Evolutionary conservation across 805 yeast species (phyloP).

Genomic region (Nakazawaea ishiwadae): DNA sequence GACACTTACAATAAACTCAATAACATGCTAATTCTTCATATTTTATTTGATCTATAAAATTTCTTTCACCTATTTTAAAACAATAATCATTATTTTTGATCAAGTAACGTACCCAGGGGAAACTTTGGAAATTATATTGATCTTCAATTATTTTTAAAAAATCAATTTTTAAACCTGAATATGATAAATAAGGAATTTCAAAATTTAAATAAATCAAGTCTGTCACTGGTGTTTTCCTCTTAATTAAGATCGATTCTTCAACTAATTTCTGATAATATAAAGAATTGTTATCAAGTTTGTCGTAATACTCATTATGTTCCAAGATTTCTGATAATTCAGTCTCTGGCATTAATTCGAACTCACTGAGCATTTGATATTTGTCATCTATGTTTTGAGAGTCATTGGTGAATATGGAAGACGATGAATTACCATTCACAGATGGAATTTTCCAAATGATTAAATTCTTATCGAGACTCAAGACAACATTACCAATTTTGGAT

Average conservation of each 20-base stretch:
- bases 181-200: slow-evolving; percentile 58
- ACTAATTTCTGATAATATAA: slow-evolving; percentile 25
- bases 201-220: slow-evolving; percentile 46
- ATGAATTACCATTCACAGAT: slow-evolving; percentile 53
- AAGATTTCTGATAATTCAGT: slow-evolving; percentile 16
- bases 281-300: slow-evolving; percentile 29
- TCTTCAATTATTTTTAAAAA: slow-evolving; percentile 65
- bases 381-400: slow-evolving; percentile 15
- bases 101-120: slow-evolving; percentile 75
- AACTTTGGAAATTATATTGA: slow-evolving; percentile 51
- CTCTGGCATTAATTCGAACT: slow-evolving; percentile 24
- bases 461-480: slow-evolving; percentile 65
- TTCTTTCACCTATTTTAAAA: slow-evolving; percentile 14
- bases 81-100: slow-evolving; percentile 34
- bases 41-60: slow-evolving; percentile 11
- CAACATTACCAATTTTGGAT: slow-evolving; percentile 66
- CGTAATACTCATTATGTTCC: slow-evolving; percentile 18
- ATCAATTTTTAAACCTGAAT: slow-evolving; percentile 63
- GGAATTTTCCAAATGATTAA: slow-evolving; percentile 71
- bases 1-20: too few relatives aligned
- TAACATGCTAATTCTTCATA: slow-evolving; percentile 11
- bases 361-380: slow-evolving; percentile 24
- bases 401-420: slow-evolving; percentile 8
- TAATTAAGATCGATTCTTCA: slow-evolving; percentile 28
- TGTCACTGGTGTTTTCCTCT: slow-evolving; percentile 22